Evolutionary conservation across 1,139 yeast genomes (phyloP).

Genomic region (Nakaseomyces delphensis): DNA sequence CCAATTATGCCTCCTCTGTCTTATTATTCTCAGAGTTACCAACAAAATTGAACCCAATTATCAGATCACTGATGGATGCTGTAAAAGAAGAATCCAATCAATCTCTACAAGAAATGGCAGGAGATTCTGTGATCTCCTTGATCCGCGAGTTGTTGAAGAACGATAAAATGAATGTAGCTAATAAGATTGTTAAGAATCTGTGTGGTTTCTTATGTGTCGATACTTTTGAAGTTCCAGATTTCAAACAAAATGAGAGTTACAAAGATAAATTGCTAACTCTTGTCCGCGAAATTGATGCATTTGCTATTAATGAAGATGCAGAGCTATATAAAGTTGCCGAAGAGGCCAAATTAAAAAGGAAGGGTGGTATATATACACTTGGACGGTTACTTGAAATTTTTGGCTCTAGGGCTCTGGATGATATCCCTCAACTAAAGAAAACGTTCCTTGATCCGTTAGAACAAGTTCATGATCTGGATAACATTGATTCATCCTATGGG

Average conservation of each 20-base stretch:
- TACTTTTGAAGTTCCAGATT: slow-evolving; percentile 93
- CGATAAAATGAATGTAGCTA: slow-evolving; percentile 66
- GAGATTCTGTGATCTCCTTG: slow-evolving; percentile 57
- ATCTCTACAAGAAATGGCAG: slow-evolving; percentile 62
- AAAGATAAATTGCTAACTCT: slow-evolving; percentile 61
- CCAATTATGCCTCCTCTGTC: slow-evolving; percentile 72
- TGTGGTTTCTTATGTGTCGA: slow-evolving; percentile 94
- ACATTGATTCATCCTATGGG: slow-evolving; percentile 45
- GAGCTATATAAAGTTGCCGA: slow-evolving; percentile 56
- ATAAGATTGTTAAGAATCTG: slow-evolving; percentile 79
- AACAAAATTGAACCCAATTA: slow-evolving; percentile 76
- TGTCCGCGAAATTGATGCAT: slow-evolving; percentile 66
- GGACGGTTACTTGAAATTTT: slow-evolving; percentile 47
- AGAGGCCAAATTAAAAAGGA: slow-evolving; percentile 70
- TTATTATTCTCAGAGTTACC: slow-evolving; percentile 58
- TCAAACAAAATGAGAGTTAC: slow-evolving; percentile 53
- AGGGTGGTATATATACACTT: slow-evolving; percentile 72
- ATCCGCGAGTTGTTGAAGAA: slow-evolving; percentile 47
- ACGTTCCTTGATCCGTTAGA: slow-evolving; percentile 61
- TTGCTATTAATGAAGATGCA: slow-evolving; percentile 59
- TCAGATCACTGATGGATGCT: slow-evolving; percentile 88
- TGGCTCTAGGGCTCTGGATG: slow-evolving; percentile 45
- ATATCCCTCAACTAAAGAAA: slow-evolving; percentile 59
- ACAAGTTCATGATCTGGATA: slow-evolving; percentile 32
- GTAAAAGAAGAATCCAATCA: slow-evolving; percentile 66